phyloP scores from a whole-genome alignment of 768 basidiomycete species.

The Chalciporus pseudorubinellus region DNA sequence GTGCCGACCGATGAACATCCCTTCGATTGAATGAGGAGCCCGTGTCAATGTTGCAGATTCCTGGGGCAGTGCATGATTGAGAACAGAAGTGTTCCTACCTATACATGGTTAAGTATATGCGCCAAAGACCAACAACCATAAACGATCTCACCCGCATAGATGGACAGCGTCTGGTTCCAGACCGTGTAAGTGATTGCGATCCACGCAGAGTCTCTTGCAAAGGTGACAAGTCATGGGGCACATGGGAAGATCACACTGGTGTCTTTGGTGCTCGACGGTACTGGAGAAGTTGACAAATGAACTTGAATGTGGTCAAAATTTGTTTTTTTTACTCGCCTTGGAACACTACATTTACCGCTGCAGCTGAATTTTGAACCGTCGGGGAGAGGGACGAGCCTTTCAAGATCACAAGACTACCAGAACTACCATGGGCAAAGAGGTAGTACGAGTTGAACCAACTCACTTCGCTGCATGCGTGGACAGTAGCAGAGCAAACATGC shows the following conservation, averaged over 20 bases:
- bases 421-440: not conserved
- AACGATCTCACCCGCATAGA: slow-evolving; percentile 50
- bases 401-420: slow-evolving; percentile 41
- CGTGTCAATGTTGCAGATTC: slow-evolving; percentile 58
- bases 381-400: slow-evolving; percentile 18
- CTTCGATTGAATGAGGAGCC: slow-evolving; percentile 58
- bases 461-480: slow-evolving; percentile 58
- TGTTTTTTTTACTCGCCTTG: slow-evolving; percentile 34
- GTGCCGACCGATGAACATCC: slow-evolving; percentile 56
- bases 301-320: not conserved
- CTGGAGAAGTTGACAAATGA: slow-evolving; percentile 26
- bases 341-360: slow-evolving; percentile 38
- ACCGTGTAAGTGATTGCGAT: slow-evolving; percentile 51
- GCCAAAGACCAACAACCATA: slow-evolving; percentile 3
- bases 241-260: slow-evolving; percentile 51
- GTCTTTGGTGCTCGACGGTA: slow-evolving; percentile 43
- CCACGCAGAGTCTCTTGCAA: slow-evolving; percentile 51
- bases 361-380: slow-evolving; percentile 38
- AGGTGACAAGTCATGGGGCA: slow-evolving; percentile 56
- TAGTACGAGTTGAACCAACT: not conserved
- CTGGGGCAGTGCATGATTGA: slow-evolving; percentile 41
- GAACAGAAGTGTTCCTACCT: slow-evolving; percentile 49
- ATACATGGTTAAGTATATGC: not conserved
- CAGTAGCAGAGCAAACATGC: slow-evolving; percentile 51
- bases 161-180: slow-evolving; percentile 41